These are phyloP conservation scores for Auricularia cornea DNA, from an alignment of 768 basidiomycete genomes.

Conservation along the genomic window DNA sequence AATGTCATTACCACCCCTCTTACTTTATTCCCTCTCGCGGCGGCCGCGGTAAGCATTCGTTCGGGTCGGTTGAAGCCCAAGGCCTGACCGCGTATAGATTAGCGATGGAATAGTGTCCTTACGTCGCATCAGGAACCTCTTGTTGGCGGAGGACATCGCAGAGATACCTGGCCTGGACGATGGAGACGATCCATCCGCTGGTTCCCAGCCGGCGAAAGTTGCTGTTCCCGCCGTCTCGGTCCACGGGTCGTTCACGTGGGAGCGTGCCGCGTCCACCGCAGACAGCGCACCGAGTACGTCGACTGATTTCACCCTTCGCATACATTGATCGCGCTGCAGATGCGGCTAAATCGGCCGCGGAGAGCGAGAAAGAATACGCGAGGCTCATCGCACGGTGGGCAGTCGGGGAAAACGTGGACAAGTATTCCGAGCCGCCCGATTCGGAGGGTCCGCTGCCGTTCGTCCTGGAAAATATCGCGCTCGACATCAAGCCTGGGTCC, in stretches of 20 bases:
- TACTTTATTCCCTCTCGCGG: slow-evolving; percentile 43
- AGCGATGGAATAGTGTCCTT: slow-evolving; percentile 40
- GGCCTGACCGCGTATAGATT: slow-evolving; percentile 18
- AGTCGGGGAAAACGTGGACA: not conserved
- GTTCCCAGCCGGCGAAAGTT: not conserved
- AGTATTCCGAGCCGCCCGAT: not conserved
- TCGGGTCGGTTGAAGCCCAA: slow-evolving; percentile 31
- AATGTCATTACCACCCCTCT: slow-evolving; percentile 53
- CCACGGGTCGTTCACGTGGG: not conserved
- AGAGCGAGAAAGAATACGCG: not conserved
- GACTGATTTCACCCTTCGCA: no score
- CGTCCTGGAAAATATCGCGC: slow-evolving; percentile 14
- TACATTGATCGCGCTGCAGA: not conserved
- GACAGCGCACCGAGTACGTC: not conserved
- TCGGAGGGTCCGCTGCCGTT: slow-evolving; percentile 14
- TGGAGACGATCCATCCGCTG: slow-evolving; percentile 20
- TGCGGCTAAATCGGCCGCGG: not conserved
- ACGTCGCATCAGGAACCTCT: slow-evolving; percentile 39
- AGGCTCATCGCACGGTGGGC: not conserved
- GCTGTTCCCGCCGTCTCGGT: not conserved
- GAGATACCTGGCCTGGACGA: slow-evolving; percentile 30
- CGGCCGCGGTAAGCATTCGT: slow-evolving; percentile 40
- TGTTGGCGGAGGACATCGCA: slow-evolving; percentile 34
- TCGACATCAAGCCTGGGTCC: slow-evolving; percentile 25
- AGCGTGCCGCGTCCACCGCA: not conserved